Evolutionary conservation across 306 rosid species (phyloP).

Genomic region (Medicago ruthenica): DNA sequence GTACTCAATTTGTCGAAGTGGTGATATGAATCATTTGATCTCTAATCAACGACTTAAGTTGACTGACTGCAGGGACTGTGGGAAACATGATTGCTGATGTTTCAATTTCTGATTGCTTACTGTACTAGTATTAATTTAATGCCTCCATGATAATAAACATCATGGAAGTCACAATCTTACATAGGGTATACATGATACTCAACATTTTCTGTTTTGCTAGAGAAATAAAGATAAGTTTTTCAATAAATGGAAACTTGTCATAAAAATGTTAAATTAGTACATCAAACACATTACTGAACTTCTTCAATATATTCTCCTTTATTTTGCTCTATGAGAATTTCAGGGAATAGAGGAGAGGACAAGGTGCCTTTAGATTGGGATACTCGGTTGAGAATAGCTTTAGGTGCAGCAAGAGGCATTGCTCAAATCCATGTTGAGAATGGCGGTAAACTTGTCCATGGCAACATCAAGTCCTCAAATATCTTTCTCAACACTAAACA

Average conservation of each 20-base stretch:
- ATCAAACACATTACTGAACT: background rate
- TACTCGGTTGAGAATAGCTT: slow-evolving; percentile 74
- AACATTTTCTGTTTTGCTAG: background rate
- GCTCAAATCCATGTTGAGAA: slow-evolving; percentile 70
- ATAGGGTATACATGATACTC: background rate
- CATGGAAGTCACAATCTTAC: background rate
- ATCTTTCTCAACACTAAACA: slow-evolving; percentile 68
- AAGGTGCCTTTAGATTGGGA: slow-evolving; percentile 82
- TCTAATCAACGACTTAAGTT: background rate
- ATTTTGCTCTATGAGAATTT: slow-evolving; percentile 28
- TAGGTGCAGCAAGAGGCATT: slow-evolving; percentile 88
- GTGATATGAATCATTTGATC: background rate
- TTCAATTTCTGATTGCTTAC: background rate
- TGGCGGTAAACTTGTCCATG: slow-evolving; percentile 84
- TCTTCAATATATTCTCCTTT: background rate
- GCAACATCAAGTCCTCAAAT: slow-evolving; percentile 82
- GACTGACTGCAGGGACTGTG: background rate
- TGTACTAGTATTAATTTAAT: too few species aligned
- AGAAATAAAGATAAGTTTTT: too few species aligned
- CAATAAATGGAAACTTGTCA: background rate
- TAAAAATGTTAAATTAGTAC: slow-evolving; percentile 1
- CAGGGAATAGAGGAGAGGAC: slow-evolving; percentile 86
- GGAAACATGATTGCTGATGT: background rate
- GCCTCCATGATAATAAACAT: background rate
- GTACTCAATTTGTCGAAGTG: background rate